A percentile compares a stretch with the other conserved stretches of the same genome.
phyloP scores from a whole-genome alignment of 192 early-diverging fungal genomes.

The Jimgerdemannia flammicorona region DNA sequence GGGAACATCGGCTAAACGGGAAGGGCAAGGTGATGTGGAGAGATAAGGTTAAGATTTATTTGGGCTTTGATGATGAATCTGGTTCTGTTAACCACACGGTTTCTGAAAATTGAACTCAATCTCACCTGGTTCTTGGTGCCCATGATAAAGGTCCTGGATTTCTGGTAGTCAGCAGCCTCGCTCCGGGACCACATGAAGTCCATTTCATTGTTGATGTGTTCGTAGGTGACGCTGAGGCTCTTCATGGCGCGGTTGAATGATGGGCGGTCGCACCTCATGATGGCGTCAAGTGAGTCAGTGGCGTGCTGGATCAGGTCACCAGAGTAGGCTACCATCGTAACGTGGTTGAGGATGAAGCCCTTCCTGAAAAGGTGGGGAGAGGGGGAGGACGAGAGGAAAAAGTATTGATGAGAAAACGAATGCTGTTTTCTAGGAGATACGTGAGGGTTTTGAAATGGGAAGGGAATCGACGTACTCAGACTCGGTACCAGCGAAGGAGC shows the following conservation, averaged over 20 bases:
- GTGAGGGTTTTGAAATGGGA: not conserved
- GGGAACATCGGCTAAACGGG: slow-evolving; percentile 74
- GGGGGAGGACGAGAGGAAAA: too few relatives aligned
- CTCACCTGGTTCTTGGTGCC: slow-evolving; percentile 72
- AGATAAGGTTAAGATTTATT: not conserved
- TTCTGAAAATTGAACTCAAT: not conserved
- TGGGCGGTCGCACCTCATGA: slow-evolving; percentile 42
- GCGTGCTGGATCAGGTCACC: slow-evolving; percentile 63
- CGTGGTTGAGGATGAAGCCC: slow-evolving; percentile 84
- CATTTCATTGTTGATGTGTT: slow-evolving; percentile 72
- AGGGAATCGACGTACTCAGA: slow-evolving; percentile 49
- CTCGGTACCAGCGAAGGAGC: slow-evolving; percentile 69
- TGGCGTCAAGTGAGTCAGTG: slow-evolving; percentile 54
- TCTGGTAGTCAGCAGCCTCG: slow-evolving; percentile 66
- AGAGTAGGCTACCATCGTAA: slow-evolving; percentile 81
- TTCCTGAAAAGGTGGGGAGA: slow-evolving; percentile 10
- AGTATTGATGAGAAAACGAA: too few relatives aligned
- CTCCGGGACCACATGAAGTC: slow-evolving; percentile 75
- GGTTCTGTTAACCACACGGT: not conserved
- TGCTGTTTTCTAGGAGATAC: not conserved
- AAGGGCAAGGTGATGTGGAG: not conserved
- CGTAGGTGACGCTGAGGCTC: slow-evolving; percentile 56
- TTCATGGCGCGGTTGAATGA: slow-evolving; percentile 58
- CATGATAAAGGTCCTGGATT: slow-evolving; percentile 93
- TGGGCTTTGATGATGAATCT: too few relatives aligned